Base-by-base conservation (phyloP, 2,329 filamentous ascomycete species). In the Penicillium sp. region DNA sequence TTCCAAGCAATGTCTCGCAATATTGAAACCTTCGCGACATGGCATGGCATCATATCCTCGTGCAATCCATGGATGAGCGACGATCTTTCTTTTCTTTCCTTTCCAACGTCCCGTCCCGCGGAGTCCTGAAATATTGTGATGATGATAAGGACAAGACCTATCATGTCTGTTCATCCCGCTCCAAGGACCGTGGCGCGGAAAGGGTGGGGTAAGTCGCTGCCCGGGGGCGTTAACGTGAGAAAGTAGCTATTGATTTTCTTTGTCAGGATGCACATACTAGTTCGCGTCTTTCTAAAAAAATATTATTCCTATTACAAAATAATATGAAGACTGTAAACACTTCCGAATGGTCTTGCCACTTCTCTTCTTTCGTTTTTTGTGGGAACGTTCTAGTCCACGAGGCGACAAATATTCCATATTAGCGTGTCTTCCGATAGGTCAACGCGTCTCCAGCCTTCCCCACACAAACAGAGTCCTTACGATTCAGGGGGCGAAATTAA, bases 71-170 rank as follows among this genome's bases (percentile, higher is more conserved):
- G 46, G 49, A 50, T 33, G 19, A 51, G 39, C 54, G 49, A 19
- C 35, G 57, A 59, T 56, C 57, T 19, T 26, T 48, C 45, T 31
- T 46, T 45, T 19, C 13, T 44, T 22, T 26, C 0, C 43, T 48
- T 16, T 49, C 22, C 16, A 52, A 46, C 52, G 44, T 55, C 48
- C 43, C 42, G 43, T 52, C 43, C 19, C 31, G 26, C 24, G 14
- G 24, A 14, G n/a, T 26, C 3, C n/a, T 37, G 44, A 19, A 22
- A 13, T 42, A 44, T 11, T 33, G 24, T 46, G 29, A 45, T 45
- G 27, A 29, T 13, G 26, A 48, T 45, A 51, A 55, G 37, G 51
- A 44, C 24, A 52, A 58, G 56, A 49, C 56, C 56, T 58, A 42
- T 51, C 33, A 27, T 29, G 39, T 19, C 14, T 43, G 26, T 21